Base-by-base conservation (phyloP, 2,329 filamentous ascomycete genomes). In the Talaromyces sp. region DNA sequence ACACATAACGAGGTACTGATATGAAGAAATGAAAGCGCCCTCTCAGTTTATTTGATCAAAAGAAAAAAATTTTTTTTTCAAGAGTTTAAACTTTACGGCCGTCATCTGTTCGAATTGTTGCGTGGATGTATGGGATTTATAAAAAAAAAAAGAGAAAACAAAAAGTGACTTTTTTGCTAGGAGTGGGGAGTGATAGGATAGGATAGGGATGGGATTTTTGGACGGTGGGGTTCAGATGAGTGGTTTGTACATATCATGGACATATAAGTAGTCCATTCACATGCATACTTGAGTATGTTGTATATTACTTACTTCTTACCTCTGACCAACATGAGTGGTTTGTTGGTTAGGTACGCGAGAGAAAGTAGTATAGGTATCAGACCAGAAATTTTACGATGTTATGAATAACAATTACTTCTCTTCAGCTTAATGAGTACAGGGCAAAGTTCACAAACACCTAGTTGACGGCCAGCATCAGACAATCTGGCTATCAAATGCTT, bases 231-330 rank as follows among this genome's bases (percentile, higher is more conserved):
- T 31, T 14, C 33, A 11, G 48, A 33, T 52, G 14, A 33, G 31
- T 24, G 16, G 27, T 52, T 33, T 52, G 48, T 52, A 52, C 48
- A 52, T 52, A 52, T 52, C 27, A 52, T 52, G 48, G 48, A 52
- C 16, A 52, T 11, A 31, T 27, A 27, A 27, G 22, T 48, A n/a
- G 24, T 52, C 48, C 48, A 52, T 31, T 52, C 48, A 33, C 27
- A 52, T 33, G 48, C 48, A 52, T 52, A 52, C 48, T 33, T 31
- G 27, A 33, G 48, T 52, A 52, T 52, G 48, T 14, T 52, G 48
- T 52, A 52, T 52, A 13, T 33, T 56, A 56, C 31, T 35, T 19
- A 19, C 27, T 54, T 33, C 2, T 19, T 13, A 35, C 31, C 10
- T 8, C 50, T 54, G 50, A 54, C 50, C 50, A 3, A 6, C 50